Base-by-base conservation (phyloP, 345 rosid species). In the Acer yangbiense region DNA sequence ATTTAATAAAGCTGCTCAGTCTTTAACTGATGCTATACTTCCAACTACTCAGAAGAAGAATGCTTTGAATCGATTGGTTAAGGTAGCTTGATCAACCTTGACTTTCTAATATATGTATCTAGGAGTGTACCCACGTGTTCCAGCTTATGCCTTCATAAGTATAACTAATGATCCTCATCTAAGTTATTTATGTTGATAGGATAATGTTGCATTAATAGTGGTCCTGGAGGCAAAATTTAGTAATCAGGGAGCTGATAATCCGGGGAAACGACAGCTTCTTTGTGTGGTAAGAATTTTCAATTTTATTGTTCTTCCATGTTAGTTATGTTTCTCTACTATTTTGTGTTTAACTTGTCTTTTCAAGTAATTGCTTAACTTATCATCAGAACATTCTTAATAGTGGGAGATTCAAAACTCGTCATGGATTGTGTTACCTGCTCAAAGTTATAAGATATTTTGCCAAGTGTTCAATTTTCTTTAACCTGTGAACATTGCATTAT, bases 1-100 rank as follows among this genome's bases (percentile, higher is more conserved):
- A 76, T 96, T 96, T 83, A 96, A 94, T 77, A 96, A 92, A 83
- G 99, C 99, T 84, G 98, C 99, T 29, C 99, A 96, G 82, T 96
- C 99, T 72, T 84, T 96, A 89, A 94, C 98, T 6, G 99, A 94
- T 72, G 98, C 93, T 66, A 83, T 90, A 52, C 89, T 94, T 73
- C 98, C 94, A 81, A 81, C 84, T 80, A 76, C 90, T 29, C 98
- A 96, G 86, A 92, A 91, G 87, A 96, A 90, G 87, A 74, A 83
- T 89, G 97, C 99, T 87, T 85, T 96, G 70, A 88, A 80, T 82
- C 89, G 98, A 61, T 82, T 96, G 86, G 92, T 96, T 77, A 94
- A 96, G 97, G 99, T 91, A 77, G 68, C 73, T 72, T 68, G 32
- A 79, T 70, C 57, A 29, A 67, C 39, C 41, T 27, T 79, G 67